Evolutionary conservation across 2,329 filamentous ascomycete species (phyloP).

Genomic region (Hypoxylon rubiginosum): DNA sequence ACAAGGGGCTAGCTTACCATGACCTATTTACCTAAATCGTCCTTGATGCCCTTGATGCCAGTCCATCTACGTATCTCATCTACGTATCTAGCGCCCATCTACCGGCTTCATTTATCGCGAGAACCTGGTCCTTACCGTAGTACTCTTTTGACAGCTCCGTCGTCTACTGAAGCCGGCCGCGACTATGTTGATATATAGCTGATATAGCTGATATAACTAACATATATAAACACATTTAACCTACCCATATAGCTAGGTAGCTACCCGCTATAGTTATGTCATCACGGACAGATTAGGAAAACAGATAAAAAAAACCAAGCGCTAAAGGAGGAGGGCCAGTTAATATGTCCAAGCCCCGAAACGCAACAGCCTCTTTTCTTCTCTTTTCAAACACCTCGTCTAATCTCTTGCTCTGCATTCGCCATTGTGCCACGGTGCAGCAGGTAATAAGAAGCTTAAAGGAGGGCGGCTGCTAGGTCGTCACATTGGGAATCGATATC

Average conservation of each 20-base stretch:
- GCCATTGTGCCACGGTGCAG: conserved; percentile 26
- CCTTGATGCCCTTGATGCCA: conserved; percentile 6
- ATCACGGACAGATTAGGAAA: conserved; percentile 38
- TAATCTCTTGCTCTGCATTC: conserved; percentile 35
- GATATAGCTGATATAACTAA: conserved; percentile 6
- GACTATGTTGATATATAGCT: conserved; percentile 31
- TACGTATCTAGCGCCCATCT: conserved; percentile 38
- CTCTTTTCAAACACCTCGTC: background rate
- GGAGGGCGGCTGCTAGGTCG: conserved; percentile 36
- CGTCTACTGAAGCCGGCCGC: background rate
- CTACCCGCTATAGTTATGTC: conserved; percentile 18
- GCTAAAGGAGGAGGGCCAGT: conserved; percentile 34
- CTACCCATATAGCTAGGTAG: too few relatives aligned
- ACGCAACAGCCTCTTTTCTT: background rate
- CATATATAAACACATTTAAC: too few relatives aligned
- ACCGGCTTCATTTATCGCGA: conserved; percentile 39
- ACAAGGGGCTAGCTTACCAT: conserved; percentile 28
- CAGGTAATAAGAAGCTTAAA: conserved; percentile 38
- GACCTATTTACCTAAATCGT: conserved; percentile 33
- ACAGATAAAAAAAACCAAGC: conserved; percentile 12
- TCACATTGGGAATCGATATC: conserved; percentile 47
- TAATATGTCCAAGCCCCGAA: conserved; percentile 32
- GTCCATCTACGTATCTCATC: background rate
- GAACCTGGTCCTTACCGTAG: conserved; percentile 18
- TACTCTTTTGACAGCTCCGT: conserved; percentile 4